These are phyloP conservation scores for Coriaria nepalensis DNA, from an alignment of 306 rosid genomes.

Conservation along the genomic window DNA sequence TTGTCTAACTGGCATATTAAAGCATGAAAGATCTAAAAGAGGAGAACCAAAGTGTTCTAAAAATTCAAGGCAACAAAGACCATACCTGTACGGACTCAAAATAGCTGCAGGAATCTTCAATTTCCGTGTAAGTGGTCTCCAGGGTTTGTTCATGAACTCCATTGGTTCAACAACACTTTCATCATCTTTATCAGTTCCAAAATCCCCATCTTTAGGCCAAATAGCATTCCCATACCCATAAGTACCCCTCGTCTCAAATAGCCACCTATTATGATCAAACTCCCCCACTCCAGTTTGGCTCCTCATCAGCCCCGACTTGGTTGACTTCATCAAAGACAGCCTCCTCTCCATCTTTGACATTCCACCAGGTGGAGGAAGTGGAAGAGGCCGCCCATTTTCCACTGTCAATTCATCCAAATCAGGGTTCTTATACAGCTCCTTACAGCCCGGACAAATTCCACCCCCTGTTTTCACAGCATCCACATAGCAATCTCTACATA, in stretches of 20 bases:
- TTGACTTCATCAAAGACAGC: constrained; percentile 76
- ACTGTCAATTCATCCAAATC: constrained; percentile 66
- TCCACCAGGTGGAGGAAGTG: constrained; percentile 56
- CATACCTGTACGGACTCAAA: constrained; percentile 82
- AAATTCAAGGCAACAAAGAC: constrained; percentile 2
- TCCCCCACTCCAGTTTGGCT: constrained; percentile 74
- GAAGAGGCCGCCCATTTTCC: constrained; percentile 48
- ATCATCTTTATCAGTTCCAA: constrained; percentile 47
- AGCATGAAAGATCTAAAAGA: no score
- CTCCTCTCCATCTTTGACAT: constrained; percentile 85
- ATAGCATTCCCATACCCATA: constrained; percentile 97
- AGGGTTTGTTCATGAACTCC: constrained; percentile 62
- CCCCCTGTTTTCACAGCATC: constrained; percentile 79
- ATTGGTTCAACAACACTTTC: constrained; percentile 38
- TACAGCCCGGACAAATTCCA: constrained; percentile 82
- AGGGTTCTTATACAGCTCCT: constrained; percentile 70
- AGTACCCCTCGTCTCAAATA: constrained; percentile 87
- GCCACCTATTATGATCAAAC: constrained; percentile 89
- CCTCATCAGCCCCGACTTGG: constrained; percentile 65
- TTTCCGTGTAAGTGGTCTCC: constrained; percentile 90
- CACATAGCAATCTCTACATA: constrained; percentile 81
- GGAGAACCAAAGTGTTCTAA: neutral
- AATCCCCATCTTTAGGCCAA: constrained; percentile 84
- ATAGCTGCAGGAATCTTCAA: constrained; percentile 87
- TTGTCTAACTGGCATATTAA: no score